Base-by-base conservation (phyloP, 2,329 filamentous ascomycete species). In the Stagonosporopsis cucurbitacearum region DNA sequence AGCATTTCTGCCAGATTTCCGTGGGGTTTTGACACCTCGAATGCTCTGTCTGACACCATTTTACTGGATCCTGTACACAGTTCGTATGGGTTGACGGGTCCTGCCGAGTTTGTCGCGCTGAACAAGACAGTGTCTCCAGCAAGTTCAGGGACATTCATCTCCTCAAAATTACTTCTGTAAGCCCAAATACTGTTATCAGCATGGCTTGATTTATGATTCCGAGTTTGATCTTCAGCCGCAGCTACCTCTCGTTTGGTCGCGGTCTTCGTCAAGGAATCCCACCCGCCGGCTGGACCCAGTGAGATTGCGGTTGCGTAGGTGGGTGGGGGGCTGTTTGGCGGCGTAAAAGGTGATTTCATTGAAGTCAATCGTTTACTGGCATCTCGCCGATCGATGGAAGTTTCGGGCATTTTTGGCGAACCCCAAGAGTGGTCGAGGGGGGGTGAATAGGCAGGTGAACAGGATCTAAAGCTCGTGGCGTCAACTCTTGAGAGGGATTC, bases 81-180 rank as follows among this genome's bases (percentile, higher is more conserved):
- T 5, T 64, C 62, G 22, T 54, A 60, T 25, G 64, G 64, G 19
- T 67, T 61, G 0, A 67, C 63, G 3, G 64, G 64, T 1, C 64
- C 62, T n/a, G 52, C 39, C 2, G 54, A 23, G 32, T 67, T 67
- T n/a, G 64, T 67, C 3, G 41, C 64, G 44, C 62, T 65, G 46
- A 65, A 45, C 4, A 20, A 32, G 17, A 62, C 32, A 4, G 50
- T 50, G 17, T 65, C 44, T 9, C 64, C 55, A 4, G 54, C 50
- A 12, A 66, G 35, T 40, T 66, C 64, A 4, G 57, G 50, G 2
- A 58, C 25, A 1, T 6, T 13, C 25, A 22, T 11, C 6, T 48
- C 12, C 1, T 8, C 20, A 49, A 17, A 9, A 17, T 12, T 23
- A 35, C 20, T 32, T 25, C 33, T 45, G 26, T 50, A 36, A 11